These are phyloP conservation scores for Chalciporus chontae DNA, from an alignment of 768 basidiomycete species.

Conservation along the genomic window DNA sequence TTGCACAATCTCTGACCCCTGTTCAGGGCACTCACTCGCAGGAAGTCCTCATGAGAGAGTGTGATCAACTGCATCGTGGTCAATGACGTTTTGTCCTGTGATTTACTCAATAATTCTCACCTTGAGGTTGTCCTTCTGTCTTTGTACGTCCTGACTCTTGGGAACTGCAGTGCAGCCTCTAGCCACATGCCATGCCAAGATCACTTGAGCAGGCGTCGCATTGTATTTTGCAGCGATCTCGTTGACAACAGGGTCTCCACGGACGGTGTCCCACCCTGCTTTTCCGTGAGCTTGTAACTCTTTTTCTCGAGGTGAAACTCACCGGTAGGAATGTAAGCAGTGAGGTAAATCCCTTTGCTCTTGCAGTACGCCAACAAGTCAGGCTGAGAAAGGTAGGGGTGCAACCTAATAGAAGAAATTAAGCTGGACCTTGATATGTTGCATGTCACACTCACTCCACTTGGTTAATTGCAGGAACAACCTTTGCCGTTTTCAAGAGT, in stretches of 20 bases:
- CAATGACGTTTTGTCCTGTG: neutral
- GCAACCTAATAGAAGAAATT: conserved; percentile 30
- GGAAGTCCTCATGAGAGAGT: conserved; percentile 33
- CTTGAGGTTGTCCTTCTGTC: conserved; percentile 49
- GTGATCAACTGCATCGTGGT: conserved; percentile 26
- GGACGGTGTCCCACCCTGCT: conserved; percentile 23
- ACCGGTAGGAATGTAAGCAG: conserved; percentile 63
- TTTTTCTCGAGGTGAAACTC: neutral
- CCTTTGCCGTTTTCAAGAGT: conserved; percentile 43
- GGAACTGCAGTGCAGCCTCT: conserved; percentile 35
- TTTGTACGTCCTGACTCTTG: conserved; percentile 44
- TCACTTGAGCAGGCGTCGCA: conserved; percentile 27
- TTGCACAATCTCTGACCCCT: conserved; percentile 34
- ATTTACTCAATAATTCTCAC: conserved; percentile 25
- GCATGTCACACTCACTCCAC: conserved; percentile 37
- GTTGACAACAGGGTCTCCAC: conserved; percentile 26
- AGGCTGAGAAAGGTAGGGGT: conserved; percentile 67
- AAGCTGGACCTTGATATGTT: conserved; percentile 6
- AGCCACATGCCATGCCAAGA: conserved; percentile 27
- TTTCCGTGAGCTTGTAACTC: conserved; percentile 3
- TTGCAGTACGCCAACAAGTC: conserved; percentile 48
- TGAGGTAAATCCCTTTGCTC: conserved; percentile 60
- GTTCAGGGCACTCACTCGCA: conserved; percentile 30
- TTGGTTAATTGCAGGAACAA: conserved; percentile 68
- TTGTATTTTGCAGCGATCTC: conserved; percentile 31